These are phyloP conservation scores for Arachis hypogaea DNA, from an alignment of 306 rosid genomes.

Conservation along the genomic window DNA sequence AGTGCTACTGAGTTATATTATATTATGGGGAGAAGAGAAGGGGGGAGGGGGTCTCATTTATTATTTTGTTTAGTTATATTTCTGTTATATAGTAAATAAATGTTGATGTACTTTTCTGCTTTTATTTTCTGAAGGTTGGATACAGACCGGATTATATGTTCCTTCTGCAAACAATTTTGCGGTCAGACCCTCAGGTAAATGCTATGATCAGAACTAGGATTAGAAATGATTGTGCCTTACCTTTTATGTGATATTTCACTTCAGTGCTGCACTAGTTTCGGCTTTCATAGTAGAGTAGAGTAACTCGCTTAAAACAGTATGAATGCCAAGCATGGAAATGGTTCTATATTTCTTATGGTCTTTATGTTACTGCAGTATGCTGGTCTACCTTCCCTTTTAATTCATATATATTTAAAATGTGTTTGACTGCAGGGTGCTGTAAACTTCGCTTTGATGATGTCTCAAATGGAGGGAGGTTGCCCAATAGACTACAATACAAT, in stretches of 20 bases:
- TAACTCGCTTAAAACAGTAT: conserved; percentile 2
- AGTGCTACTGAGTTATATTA: conserved; percentile 4
- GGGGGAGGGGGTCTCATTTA: not conserved
- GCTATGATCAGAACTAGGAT: conserved; percentile 4
- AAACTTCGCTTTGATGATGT: conserved; percentile 88
- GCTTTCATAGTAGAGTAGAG: not conserved
- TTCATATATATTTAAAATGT: not conserved
- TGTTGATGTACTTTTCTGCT: not conserved
- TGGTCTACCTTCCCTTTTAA: not conserved
- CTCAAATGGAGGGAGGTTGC: conserved; percentile 93
- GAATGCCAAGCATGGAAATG: conserved; percentile 1
- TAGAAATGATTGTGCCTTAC: not conserved
- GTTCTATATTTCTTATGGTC: not conserved
- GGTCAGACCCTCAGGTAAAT: conserved; percentile 74
- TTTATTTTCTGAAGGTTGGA: conserved; percentile 59
- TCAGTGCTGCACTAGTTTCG: conserved; percentile 5
- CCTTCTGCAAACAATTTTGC: conserved; percentile 79
- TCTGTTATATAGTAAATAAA: not conserved
- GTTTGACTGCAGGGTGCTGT: conserved; percentile 72
- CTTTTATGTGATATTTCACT: conserved; percentile 2
- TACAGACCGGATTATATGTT: conserved; percentile 78
- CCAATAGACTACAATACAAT: conserved; percentile 84
- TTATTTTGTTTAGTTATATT: conserved; percentile 9
- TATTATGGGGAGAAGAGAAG: not conserved
- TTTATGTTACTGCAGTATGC: not conserved